phyloP scores from a whole-genome alignment of 129 eudicot genomes.

The Mikania micrantha region DNA sequence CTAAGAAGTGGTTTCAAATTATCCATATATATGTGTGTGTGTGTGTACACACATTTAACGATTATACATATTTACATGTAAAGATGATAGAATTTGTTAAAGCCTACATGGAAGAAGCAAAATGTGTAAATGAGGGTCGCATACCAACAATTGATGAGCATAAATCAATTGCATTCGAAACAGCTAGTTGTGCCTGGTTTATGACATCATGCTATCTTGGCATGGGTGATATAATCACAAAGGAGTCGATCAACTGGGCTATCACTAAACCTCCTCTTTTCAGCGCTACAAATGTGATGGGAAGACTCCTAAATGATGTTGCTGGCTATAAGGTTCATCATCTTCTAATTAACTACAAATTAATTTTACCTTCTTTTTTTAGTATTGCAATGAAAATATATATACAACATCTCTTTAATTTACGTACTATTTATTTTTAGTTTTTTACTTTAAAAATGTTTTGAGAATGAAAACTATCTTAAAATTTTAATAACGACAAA shows the following conservation, averaged over 20 bases:
- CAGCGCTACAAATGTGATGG: not conserved
- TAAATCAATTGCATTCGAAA: not conserved
- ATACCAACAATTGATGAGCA: conserved; percentile 2
- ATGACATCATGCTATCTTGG: not conserved
- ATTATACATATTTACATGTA: not conserved
- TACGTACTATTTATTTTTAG: too few species aligned
- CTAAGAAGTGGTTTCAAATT: too few species aligned
- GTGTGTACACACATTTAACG: too few species aligned
- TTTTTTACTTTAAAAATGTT: too few species aligned
- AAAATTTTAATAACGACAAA: too few species aligned
- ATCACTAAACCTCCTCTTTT: not conserved
- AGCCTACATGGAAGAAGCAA: not conserved
- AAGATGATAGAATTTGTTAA: not conserved
- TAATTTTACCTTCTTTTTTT: too few species aligned
- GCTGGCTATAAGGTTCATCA: not conserved
- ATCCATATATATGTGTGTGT: too few species aligned
- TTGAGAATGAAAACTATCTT: too few species aligned
- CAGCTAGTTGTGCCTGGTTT: not conserved
- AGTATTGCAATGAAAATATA: too few species aligned
- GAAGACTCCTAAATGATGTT: not conserved
- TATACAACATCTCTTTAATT: too few species aligned
- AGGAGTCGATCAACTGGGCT: not conserved
- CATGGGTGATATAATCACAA: not conserved
- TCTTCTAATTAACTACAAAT: too few species aligned
- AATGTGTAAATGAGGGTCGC: not conserved